Evolutionary conservation across 805 yeast genomes (phyloP).

Genomic region (Wickerhamiella bombiphila): DNA sequence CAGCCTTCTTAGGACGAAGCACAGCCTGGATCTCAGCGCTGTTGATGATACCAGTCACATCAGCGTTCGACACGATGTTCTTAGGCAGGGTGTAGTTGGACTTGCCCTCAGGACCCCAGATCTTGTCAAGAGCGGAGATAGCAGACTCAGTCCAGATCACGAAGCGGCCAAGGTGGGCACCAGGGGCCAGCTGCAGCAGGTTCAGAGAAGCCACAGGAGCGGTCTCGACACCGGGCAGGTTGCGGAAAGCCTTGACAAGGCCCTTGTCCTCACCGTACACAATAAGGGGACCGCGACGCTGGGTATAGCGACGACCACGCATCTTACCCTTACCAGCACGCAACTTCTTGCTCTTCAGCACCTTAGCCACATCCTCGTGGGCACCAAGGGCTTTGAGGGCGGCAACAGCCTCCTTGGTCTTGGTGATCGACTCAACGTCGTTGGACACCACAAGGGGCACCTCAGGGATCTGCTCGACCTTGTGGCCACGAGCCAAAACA

Average conservation of each 20-base stretch:
- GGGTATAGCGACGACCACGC: constrained; percentile 99
- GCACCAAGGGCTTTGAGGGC: constrained; percentile 97
- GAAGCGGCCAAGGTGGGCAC: constrained; percentile 99
- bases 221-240: constrained; percentile 99
- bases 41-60: constrained; percentile 93
- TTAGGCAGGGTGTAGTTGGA: constrained; percentile 83
- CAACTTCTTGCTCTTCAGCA: constrained; percentile 93
- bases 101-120: constrained; percentile 93
- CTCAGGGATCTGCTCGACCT: constrained; percentile 95
- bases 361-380: constrained; percentile 95
- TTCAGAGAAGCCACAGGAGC: constrained; percentile 82
- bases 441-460: constrained; percentile 93
- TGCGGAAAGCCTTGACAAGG: constrained; percentile 96
- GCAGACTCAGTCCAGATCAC: constrained; percentile 99
- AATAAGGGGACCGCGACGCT: constrained; percentile 98
- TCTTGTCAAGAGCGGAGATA: constrained; percentile 87
- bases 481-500: constrained; percentile 99
- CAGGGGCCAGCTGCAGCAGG: constrained; percentile 98
- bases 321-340: constrained; percentile 99
- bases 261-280: constrained; percentile 98
- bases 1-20: constrained; percentile 82
- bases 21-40: constrained; percentile 98
- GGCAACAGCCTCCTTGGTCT: constrained; percentile 98
- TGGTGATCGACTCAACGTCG: constrained; percentile 81
- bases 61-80: constrained; percentile 90